These are phyloP conservation scores for Cynara cardunculus DNA, from an alignment of 129 eudicot species.

Conservation along the genomic window DNA sequence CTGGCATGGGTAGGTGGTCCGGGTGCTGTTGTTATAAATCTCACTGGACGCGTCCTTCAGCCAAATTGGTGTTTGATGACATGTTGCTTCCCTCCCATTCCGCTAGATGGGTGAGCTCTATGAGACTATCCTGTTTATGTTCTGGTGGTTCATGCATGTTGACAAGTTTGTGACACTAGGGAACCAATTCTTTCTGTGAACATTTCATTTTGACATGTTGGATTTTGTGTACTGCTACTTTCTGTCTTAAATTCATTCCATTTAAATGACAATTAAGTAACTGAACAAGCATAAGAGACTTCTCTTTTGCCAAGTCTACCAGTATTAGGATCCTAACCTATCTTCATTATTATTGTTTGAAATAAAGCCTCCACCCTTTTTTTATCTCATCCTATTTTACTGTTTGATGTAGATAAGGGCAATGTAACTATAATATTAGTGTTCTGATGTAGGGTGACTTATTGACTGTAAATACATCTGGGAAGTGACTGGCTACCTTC, in stretches of 20 bases:
- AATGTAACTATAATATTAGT: neutral
- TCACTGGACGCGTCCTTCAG: constrained; percentile 65
- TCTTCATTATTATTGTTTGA: neutral
- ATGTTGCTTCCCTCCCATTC: constrained; percentile 81
- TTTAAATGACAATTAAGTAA: neutral
- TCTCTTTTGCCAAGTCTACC: neutral
- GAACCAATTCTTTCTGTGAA: too few relatives aligned
- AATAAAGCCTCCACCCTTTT: neutral
- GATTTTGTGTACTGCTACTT: too few relatives aligned
- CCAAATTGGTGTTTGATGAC: constrained; percentile 87
- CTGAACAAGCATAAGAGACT: neutral
- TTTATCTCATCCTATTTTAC: neutral
- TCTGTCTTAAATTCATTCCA: too few relatives aligned
- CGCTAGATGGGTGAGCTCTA: constrained; percentile 76
- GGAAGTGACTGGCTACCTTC: neutral
- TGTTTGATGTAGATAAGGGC: neutral
- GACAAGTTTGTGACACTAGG: too few relatives aligned
- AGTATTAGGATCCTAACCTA: neutral
- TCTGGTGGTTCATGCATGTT: neutral
- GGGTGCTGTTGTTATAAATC: constrained; percentile 79
- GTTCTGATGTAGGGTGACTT: neutral
- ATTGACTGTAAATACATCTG: neutral
- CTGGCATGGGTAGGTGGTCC: constrained; percentile 99
- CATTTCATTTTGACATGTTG: too few relatives aligned
- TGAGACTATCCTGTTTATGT: neutral